These are phyloP conservation scores for Sclerotinia subarctica DNA, from an alignment of 2,329 filamentous ascomycete genomes.

Conservation along the genomic window DNA sequence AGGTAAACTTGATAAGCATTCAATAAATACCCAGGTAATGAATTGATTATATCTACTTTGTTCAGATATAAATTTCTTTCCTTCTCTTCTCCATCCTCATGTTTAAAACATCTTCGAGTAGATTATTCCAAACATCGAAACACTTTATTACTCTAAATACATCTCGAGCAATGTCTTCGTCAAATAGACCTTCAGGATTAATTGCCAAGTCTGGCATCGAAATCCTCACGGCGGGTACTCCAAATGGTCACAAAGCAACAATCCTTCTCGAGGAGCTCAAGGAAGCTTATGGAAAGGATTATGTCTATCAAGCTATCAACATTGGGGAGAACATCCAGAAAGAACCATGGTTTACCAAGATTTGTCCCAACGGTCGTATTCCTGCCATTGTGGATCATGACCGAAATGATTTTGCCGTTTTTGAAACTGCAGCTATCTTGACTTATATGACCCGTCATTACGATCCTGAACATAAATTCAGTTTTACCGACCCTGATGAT, in stretches of 20 bases:
- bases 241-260: slow-evolving; percentile 55
- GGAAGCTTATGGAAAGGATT: slow-evolving; percentile 59
- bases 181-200: slow-evolving; percentile 48
- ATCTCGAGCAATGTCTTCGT: slow-evolving; percentile 28
- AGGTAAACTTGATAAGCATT: background rate
- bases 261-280: slow-evolving; percentile 65
- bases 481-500: slow-evolving; percentile 53
- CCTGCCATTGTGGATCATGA: slow-evolving; percentile 66
- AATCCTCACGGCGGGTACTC: slow-evolving; percentile 57
- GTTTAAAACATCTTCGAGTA: slow-evolving; percentile 30
- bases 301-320: slow-evolving; percentile 57
- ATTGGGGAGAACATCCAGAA: slow-evolving; percentile 63
- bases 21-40: background rate
- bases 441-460: slow-evolving; percentile 71
- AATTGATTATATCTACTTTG: background rate
- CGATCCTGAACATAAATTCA: slow-evolving; percentile 65
- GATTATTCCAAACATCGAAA: slow-evolving; percentile 31
- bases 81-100: slow-evolving; percentile 26
- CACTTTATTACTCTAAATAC: slow-evolving; percentile 24
- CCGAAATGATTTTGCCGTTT: slow-evolving; percentile 59
- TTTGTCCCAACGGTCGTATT: slow-evolving; percentile 64
- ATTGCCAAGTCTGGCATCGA: slow-evolving; percentile 63
- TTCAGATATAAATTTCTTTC: background rate
- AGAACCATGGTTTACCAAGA: slow-evolving; percentile 61
- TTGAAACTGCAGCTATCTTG: slow-evolving; percentile 73